Base-by-base conservation (phyloP, 2,329 filamentous ascomycete genomes). In the Mycosphaerella arachidis region DNA sequence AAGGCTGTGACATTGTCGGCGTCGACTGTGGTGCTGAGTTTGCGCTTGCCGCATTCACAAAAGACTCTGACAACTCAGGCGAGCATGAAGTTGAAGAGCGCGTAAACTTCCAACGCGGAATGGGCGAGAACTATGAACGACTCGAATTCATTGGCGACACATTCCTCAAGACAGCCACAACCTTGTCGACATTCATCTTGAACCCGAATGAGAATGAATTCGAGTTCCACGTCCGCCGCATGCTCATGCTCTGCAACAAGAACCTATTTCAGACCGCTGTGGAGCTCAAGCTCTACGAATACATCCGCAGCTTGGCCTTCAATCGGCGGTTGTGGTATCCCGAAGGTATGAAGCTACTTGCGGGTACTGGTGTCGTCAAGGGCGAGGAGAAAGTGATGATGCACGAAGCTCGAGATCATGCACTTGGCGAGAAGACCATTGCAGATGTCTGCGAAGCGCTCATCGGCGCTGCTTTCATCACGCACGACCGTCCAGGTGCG, bases 141-240 rank as follows among this genome's bases (percentile, higher is more conserved):
- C 81, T 97, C 0, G 94, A 99, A 70, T 96, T 97, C 61, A 81
- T 97, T 1, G 94, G 94, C 0, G 94, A 99, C 72, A 90, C 88
- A 35, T 96, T 97, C 69, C 81, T 99, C 60, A 99, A 99, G 75
- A 93, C 97, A 87, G 91, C 90, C 10, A 97, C 93, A 0, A 93
- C 92, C 0, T 92, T 99, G 56, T 87, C 92, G 0, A 80, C 96
- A 0, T 97, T 89, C 71, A 88, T 88, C 0, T 82, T 86, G 30
- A 86, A 89, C 20, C 91, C 91, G 0, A 84, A 89, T 52, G 85
- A 89, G 62, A 86, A 91, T 65, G 94, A 99, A 70, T 95, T 87
- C 53, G 86, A 90, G 58, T 94, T 90, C 67, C 94, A 99, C 70
- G 90, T 96, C 7, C 87, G 91, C 67, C 87, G 94, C 16, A 97